phyloP scores from a whole-genome alignment of 2,329 filamentous ascomycete genomes.

The Pseudogymnoascus sp. region DNA sequence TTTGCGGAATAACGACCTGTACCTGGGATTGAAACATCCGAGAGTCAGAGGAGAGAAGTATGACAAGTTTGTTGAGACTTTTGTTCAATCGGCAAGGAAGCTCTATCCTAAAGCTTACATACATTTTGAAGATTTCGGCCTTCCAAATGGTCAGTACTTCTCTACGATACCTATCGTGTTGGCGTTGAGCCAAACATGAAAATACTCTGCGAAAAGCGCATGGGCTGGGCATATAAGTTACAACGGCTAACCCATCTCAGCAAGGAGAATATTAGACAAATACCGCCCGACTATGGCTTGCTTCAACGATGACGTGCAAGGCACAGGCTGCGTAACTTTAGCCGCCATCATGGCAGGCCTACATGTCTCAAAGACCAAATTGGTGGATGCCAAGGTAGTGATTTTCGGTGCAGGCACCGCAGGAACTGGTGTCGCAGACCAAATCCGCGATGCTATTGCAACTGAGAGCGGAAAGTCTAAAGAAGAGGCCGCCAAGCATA shows the following conservation, averaged over 20 bases:
- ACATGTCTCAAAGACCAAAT: conserved; percentile 56
- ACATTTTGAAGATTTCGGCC: conserved; percentile 84
- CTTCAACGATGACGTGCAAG: conserved; percentile 89
- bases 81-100: conserved; percentile 59
- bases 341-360: conserved; percentile 73
- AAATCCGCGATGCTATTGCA: conserved; percentile 71
- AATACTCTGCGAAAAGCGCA: no score
- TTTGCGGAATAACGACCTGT: conserved; percentile 67
- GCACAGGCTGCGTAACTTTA: conserved; percentile 79
- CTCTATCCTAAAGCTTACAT: conserved; percentile 74
- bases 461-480: conserved; percentile 57
- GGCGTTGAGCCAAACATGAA: background rate
- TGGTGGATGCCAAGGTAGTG: conserved; percentile 62
- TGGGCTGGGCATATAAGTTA: no score
- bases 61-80: conserved; percentile 67
- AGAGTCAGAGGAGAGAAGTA: conserved; percentile 65
- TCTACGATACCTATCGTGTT: background rate
- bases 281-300: conserved; percentile 69
- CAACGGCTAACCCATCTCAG: background rate
- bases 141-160: conserved; percentile 50
- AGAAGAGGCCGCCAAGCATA: conserved; percentile 69
- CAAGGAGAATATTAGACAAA: conserved; percentile 64
- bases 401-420: conserved; percentile 77
- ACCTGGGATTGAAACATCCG: conserved; percentile 63
- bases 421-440: conserved; percentile 78